Percentiles rank a stretch among this genome's conserved stretches.
These are phyloP conservation scores for Citrus trifoliata DNA, from an alignment of 345 rosid species.

Conservation along the genomic window DNA sequence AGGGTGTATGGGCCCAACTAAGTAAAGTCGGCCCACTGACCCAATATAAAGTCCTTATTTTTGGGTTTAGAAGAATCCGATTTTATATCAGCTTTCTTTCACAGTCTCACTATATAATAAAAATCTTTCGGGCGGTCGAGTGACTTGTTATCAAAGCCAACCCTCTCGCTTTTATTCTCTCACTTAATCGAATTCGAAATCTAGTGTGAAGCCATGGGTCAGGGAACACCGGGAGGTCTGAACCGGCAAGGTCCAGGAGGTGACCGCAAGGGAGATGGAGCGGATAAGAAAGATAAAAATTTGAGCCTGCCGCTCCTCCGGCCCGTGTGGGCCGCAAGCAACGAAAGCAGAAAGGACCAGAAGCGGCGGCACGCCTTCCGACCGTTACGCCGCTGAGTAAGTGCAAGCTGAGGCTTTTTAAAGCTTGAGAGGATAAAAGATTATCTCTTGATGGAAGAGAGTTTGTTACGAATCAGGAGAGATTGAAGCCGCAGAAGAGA, in stretches of 20 bases:
- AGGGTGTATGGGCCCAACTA: background rate
- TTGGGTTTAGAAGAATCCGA: too few species aligned
- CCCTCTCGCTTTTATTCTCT: background rate
- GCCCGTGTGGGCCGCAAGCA: conserved; percentile 87
- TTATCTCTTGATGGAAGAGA: conserved; percentile 89
- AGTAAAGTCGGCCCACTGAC: background rate
- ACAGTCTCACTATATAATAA: too few species aligned
- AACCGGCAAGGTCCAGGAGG: conserved; percentile 64
- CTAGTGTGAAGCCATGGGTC: conserved; percentile 54
- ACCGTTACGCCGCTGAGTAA: conserved; percentile 77
- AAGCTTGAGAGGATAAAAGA: conserved; percentile 91
- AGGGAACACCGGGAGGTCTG: conserved; percentile 84
- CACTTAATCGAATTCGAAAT: background rate
- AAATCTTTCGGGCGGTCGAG: background rate
- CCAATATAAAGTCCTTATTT: too few species aligned
- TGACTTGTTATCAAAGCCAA: conserved; percentile 26
- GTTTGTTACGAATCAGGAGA: conserved; percentile 89
- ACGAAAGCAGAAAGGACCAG: conserved; percentile 85
- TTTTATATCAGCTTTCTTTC: too few species aligned
- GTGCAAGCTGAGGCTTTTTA: conserved; percentile 77
- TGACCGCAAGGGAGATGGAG: conserved; percentile 70
- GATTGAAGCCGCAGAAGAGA: conserved; percentile 92
- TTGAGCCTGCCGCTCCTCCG: conserved; percentile 90
- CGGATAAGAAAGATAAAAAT: conserved; percentile 89
- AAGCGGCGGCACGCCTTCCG: conserved; percentile 88